phyloP scores from a whole-genome alignment of 306 rosid species.

The Ammopiptanthus mongolicus region DNA sequence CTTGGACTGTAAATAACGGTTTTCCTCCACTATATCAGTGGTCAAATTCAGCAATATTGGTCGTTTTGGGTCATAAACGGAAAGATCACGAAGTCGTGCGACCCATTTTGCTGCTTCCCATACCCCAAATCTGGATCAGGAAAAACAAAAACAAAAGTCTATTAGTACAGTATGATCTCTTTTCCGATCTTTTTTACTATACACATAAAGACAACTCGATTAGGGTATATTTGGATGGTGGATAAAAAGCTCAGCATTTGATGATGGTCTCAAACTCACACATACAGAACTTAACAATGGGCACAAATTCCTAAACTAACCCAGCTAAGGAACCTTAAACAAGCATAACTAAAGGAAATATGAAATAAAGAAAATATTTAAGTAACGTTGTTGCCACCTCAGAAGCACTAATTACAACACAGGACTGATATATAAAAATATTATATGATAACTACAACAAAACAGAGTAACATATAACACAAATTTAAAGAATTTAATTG shows the following conservation, averaged over 20 bases:
- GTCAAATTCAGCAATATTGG: conserved; percentile 76
- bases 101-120: conserved; percentile 99
- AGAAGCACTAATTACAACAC: background rate
- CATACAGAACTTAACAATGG: background rate
- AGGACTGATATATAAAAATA: background rate
- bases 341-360: background rate
- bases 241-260: background rate
- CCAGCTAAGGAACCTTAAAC: background rate
- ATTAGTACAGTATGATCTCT: background rate
- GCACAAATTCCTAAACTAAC: background rate
- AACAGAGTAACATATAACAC: background rate
- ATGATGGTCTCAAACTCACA: background rate
- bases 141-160: conserved; percentile 6
- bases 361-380: background rate
- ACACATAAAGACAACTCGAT: background rate
- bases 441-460: background rate
- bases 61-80: conserved; percentile 62
- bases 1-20: conserved; percentile 90
- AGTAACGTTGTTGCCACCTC: background rate
- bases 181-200: background rate
- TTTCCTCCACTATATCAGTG: conserved; percentile 77
- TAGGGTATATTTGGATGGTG: background rate
- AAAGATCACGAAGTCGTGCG: conserved; percentile 67
- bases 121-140: conserved; percentile 73
- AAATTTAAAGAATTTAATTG: background rate